Evolutionary conservation across 129 eudicot genomes (phyloP).

Genomic region (Flaveria sonorensis): DNA sequence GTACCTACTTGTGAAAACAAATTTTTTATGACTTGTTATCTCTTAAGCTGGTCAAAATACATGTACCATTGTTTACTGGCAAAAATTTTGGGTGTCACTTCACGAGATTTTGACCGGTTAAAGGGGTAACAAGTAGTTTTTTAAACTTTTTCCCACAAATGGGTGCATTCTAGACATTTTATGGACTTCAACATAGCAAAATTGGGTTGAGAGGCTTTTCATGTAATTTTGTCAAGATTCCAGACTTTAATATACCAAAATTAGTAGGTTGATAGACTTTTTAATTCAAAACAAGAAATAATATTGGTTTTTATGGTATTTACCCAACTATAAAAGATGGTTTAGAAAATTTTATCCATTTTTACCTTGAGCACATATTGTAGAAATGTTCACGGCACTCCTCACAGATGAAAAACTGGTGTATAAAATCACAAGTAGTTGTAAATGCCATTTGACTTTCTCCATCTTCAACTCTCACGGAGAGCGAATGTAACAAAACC

Average conservation of each 20-base stretch:
- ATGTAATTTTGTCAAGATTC: background rate
- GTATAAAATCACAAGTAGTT: constrained; percentile 76
- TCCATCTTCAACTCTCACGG: constrained; percentile 90
- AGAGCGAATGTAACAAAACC: constrained; percentile 88
- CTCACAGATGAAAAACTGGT: constrained; percentile 85
- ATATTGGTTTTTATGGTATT: background rate
- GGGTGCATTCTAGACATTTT: background rate
- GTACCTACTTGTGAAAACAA: background rate
- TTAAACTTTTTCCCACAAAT: background rate
- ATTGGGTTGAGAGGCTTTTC: background rate
- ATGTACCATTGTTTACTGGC: background rate
- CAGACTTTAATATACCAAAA: background rate
- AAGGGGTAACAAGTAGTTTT: background rate
- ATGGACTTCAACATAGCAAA: background rate
- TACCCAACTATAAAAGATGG: background rate
- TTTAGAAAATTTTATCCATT: background rate
- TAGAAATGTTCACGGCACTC: constrained; percentile 91
- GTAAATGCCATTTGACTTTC: constrained; percentile 84
- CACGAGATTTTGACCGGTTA: background rate
- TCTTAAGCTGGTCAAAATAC: background rate
- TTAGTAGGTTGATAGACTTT: background rate
- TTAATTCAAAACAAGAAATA: background rate
- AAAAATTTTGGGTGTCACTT: background rate
- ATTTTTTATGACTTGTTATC: background rate
- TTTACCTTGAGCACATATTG: constrained; percentile 88